Evolutionary conservation across 306 rosid species (phyloP).

Genomic region (Rosa persica): DNA sequence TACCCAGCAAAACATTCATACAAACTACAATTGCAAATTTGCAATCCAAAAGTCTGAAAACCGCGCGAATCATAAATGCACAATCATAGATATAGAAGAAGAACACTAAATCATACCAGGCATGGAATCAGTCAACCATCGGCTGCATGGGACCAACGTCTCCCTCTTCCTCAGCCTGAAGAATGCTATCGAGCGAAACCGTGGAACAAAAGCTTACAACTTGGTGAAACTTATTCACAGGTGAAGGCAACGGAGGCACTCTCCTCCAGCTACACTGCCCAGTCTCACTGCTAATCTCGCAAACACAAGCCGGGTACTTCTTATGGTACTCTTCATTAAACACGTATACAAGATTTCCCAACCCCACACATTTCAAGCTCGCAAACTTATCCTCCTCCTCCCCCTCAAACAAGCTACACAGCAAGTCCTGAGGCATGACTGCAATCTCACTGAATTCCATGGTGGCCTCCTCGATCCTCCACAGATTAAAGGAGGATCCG

Average conservation of each 20-base stretch:
- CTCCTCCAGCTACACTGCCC: constrained; percentile 64
- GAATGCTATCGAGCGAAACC: constrained; percentile 48
- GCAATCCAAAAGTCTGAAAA: not conserved
- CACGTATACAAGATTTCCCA: constrained; percentile 70
- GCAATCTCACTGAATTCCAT: constrained; percentile 67
- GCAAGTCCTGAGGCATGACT: constrained; percentile 67
- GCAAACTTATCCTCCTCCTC: constrained; percentile 82
- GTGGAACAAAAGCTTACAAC: constrained; percentile 74
- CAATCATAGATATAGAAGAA: not conserved
- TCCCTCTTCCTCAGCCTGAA: constrained; percentile 38
- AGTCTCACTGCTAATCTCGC: constrained; percentile 52
- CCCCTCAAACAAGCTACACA: constrained; percentile 59
- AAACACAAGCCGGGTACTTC: constrained; percentile 76
- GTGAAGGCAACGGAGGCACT: constrained; percentile 66
- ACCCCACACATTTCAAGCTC: constrained; percentile 79
- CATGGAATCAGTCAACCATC: constrained; percentile 17
- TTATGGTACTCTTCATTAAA: constrained; percentile 72
- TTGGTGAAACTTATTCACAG: constrained; percentile 70
- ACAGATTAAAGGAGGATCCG: constrained; percentile 57
- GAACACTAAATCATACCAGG: constrained; percentile 28
- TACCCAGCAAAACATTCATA: not conserved
- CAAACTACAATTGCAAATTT: not conserved
- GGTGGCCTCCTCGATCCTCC: constrained; percentile 64
- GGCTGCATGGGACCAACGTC: constrained; percentile 24
- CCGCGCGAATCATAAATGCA: not conserved